phyloP scores from a whole-genome alignment of 208 protist genomes.

The Leishmania lainsoni region DNA sequence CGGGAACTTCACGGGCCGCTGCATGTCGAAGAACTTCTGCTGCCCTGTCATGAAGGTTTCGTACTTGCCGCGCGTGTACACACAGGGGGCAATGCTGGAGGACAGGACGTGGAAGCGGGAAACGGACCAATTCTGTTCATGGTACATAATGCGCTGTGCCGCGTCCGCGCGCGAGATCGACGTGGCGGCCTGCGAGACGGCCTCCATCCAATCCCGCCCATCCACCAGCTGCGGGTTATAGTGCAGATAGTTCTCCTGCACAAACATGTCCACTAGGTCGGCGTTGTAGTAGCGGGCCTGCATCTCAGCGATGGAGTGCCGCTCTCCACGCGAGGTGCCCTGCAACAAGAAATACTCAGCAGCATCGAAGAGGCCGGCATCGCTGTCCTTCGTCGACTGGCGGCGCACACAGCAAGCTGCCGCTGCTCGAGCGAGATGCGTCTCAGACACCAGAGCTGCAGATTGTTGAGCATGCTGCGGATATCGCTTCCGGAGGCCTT shows the following conservation, averaged over 20 bases:
- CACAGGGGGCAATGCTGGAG: conserved; percentile 80
- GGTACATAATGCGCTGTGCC: conserved; percentile 81
- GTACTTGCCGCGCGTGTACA: conserved; percentile 86
- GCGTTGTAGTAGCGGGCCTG: conserved; percentile 91
- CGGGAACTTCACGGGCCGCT: conserved; percentile 89
- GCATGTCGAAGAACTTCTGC: conserved; percentile 80
- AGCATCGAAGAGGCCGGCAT: conserved; percentile 92
- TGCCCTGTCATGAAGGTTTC: conserved; percentile 77
- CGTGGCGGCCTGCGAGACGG: conserved; percentile 52
- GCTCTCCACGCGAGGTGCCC: conserved; percentile 58
- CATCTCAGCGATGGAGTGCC: conserved; percentile 73
- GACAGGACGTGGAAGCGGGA: conserved; percentile 70
- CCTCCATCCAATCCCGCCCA: conserved; percentile 32
- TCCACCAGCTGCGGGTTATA: conserved; percentile 61
- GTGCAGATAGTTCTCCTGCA: conserved; percentile 96
- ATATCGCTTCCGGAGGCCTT: conserved; percentile 95
- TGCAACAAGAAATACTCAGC: conserved; percentile 88
- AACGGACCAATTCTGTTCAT: conserved; percentile 90
- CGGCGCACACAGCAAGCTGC: conserved; percentile 61
- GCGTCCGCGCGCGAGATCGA: conserved; percentile 82
- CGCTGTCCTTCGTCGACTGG: conserved; percentile 91
- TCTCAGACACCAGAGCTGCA: conserved; percentile 94
- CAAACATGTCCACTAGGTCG: conserved; percentile 94
- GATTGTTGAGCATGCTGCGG: conserved; percentile 95
- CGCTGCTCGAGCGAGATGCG: conserved; percentile 59